These are phyloP conservation scores for Guillardia theta DNA, from an alignment of 78 protist species.

Conservation along the genomic window DNA sequence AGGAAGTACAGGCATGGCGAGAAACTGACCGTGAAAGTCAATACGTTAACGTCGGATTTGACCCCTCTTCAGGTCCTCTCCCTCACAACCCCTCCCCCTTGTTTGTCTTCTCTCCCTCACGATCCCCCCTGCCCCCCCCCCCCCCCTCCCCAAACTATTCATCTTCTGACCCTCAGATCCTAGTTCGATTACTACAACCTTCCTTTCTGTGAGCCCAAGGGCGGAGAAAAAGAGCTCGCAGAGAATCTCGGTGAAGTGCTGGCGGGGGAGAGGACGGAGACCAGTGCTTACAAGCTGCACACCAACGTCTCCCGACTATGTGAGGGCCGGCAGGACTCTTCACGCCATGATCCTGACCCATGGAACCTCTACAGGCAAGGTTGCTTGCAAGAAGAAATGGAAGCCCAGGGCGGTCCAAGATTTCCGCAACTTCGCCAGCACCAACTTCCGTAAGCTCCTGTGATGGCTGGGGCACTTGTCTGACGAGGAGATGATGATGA, in stretches of 20 bases:
- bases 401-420: neutral
- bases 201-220: neutral
- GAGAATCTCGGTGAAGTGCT: constrained; percentile 29
- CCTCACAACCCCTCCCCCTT: neutral
- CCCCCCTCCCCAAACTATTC: no score
- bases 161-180: no score
- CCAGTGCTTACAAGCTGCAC: neutral
- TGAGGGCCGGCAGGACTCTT: neutral
- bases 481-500: neutral
- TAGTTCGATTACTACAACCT: constrained; percentile 32
- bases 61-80: neutral
- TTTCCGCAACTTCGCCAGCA: neutral
- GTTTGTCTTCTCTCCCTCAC: neutral
- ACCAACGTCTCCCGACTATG: neutral
- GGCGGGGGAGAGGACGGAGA: constrained; percentile 37
- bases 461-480: neutral
- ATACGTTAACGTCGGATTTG: neutral
- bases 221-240: neutral
- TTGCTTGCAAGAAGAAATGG: constrained; percentile 28
- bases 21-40: neutral
- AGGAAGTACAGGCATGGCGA: neutral
- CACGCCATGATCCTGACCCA: neutral
- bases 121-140: no score
- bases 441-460: neutral
- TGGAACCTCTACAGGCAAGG: constrained; percentile 23